phyloP scores from a whole-genome alignment of 257 asterid genomes.

The Nicotiana otophora region DNA sequence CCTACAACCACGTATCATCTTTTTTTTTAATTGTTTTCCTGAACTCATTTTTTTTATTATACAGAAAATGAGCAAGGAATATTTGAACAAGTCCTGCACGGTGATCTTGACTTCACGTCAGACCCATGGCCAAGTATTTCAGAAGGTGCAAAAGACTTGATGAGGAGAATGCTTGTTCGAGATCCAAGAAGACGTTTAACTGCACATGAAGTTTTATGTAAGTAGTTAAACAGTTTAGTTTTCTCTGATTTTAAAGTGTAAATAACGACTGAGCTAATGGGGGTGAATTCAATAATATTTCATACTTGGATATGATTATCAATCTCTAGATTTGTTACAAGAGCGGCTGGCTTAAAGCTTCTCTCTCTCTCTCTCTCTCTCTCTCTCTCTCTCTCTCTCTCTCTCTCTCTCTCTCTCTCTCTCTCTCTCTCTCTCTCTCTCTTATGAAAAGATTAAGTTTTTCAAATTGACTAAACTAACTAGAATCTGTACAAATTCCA shows the following conservation, averaged over 20 bases:
- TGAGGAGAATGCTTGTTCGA: constrained; percentile 79
- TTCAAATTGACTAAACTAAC: not conserved
- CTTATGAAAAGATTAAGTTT: not conserved
- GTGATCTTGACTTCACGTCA: constrained; percentile 83
- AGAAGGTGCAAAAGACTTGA: constrained; percentile 77
- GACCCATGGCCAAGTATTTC: constrained; percentile 98
- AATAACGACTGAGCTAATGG: not conserved
- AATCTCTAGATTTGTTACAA: not conserved
- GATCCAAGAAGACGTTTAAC: constrained; percentile 80
- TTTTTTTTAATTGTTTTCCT: not conserved
- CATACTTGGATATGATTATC: not conserved
- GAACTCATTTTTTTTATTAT: not conserved
- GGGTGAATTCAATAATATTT: not conserved
- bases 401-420: not conserved
- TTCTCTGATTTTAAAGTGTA: not conserved
- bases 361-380: not conserved
- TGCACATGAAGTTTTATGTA: constrained; percentile 91
- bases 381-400: not conserved
- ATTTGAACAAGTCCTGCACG: constrained; percentile 88
- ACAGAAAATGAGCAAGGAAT: constrained; percentile 85
- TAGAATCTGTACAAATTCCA: not conserved
- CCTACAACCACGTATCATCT: not conserved
- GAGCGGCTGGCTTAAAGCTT: not conserved
- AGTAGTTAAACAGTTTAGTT: constrained; percentile 26
- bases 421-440: not conserved